Conservation (phyloP, 169 alveolate genomes). For the Cystoisospora suis region DNA sequence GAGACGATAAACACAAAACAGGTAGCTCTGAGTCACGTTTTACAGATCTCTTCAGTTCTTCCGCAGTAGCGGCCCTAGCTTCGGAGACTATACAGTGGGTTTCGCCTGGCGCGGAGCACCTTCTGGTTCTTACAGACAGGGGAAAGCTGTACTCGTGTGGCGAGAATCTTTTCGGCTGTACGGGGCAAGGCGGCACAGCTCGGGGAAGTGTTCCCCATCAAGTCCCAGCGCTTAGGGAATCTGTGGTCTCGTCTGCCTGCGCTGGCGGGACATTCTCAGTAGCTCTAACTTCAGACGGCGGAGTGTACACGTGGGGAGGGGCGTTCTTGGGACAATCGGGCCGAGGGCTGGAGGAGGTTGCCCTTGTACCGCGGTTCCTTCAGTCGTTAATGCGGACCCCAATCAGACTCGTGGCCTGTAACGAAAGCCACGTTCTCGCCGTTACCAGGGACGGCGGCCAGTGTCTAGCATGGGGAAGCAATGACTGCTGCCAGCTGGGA, state of each 20-base stretch:
- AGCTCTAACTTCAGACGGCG: constrained; percentile 83
- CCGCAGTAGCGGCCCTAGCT: too few species aligned
- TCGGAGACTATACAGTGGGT: not conserved
- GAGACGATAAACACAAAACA: too few species aligned
- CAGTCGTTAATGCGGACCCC: constrained; percentile 72
- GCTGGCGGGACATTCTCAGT: constrained; percentile 85
- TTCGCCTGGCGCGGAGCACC: not conserved
- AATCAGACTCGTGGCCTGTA: constrained; percentile 74
- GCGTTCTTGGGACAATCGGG: constrained; percentile 91
- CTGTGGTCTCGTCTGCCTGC: not conserved
- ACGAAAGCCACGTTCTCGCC: constrained; percentile 87
- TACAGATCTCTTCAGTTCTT: too few species aligned
- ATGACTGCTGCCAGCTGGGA: constrained; percentile 88
- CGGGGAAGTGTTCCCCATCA: not conserved
- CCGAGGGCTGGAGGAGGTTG: constrained; percentile 75
- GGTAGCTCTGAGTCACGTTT: too few species aligned
- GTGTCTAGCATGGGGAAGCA: constrained; percentile 87
- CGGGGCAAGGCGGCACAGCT: not conserved
- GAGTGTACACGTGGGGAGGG: constrained; percentile 89
- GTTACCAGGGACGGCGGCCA: constrained; percentile 75
- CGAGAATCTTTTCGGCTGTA: not conserved
- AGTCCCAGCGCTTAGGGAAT: not conserved
- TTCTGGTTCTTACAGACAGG: not conserved
- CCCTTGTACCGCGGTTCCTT: constrained; percentile 83
- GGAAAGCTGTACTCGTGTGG: not conserved